phyloP scores from a whole-genome alignment of 257 asterid genomes.

The Plantago ovata region DNA sequence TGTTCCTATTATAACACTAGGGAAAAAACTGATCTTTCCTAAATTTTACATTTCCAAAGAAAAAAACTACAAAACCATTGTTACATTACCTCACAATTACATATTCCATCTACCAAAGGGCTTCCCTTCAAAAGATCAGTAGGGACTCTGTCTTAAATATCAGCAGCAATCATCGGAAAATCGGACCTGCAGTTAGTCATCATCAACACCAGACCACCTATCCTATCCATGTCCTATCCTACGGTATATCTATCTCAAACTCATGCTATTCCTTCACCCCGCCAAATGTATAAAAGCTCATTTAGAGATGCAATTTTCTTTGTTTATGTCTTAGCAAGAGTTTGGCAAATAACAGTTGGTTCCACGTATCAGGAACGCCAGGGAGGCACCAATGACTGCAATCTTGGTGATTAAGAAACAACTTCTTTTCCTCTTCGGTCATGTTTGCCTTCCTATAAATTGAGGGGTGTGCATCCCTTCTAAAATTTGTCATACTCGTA shows the following conservation, averaged over 20 bases:
- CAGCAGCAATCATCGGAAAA: not conserved
- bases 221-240: not conserved
- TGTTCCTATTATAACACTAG: too few species aligned
- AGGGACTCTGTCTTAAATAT: not conserved
- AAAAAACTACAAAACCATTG: not conserved
- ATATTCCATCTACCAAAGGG: not conserved
- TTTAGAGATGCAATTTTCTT: slow-evolving; percentile 2
- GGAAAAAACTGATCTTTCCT: too few species aligned
- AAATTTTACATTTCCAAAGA: not conserved
- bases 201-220: not conserved
- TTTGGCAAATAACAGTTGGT: slow-evolving; percentile 56
- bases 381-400: slow-evolving; percentile 93
- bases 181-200: not conserved
- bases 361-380: slow-evolving; percentile 81
- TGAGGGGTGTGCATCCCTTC: slow-evolving; percentile 74
- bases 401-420: slow-evolving; percentile 43
- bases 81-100: slow-evolving; percentile 4
- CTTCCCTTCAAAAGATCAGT: not conserved
- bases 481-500: slow-evolving; percentile 57
- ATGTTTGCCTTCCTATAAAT: slow-evolving; percentile 43
- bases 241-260: not conserved
- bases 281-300: not conserved
- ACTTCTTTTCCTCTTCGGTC: slow-evolving; percentile 38
- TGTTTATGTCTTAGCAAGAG: slow-evolving; percentile 41
- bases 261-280: not conserved